phyloP scores from a whole-genome alignment of 495 filamentous ascomycete species.

The Beverwykella pulmonaria region DNA sequence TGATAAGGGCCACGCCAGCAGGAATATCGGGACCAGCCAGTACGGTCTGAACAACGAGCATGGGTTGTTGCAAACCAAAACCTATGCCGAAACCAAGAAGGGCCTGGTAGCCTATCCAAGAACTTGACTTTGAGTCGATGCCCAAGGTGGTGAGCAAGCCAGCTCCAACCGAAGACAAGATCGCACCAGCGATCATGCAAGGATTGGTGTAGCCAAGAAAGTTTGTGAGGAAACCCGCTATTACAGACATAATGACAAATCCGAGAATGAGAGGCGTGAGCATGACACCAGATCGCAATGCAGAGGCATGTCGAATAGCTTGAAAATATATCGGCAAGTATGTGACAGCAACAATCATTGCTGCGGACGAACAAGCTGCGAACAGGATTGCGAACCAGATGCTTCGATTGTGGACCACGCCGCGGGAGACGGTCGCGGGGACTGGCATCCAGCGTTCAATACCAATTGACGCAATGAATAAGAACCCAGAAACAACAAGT shows the following conservation, averaged over 20 bases:
- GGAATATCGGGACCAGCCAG: constrained; percentile 9
- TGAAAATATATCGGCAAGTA: constrained; percentile 33
- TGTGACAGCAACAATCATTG: constrained; percentile 56
- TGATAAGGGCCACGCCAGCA: constrained; percentile 22
- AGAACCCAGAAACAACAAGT: constrained; percentile 69
- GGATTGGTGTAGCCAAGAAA: constrained; percentile 75
- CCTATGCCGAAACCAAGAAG: constrained; percentile 71
- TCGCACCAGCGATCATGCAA: constrained; percentile 63
- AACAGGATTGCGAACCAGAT: constrained; percentile 61
- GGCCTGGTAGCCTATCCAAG: constrained; percentile 80
- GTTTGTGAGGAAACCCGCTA: constrained; percentile 59
- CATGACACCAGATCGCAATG: constrained; percentile 9
- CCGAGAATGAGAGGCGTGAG: constrained; percentile 33
- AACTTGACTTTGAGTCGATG: constrained; percentile 50
- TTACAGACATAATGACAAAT: constrained; percentile 50
- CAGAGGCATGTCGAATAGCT: constrained; percentile 8
- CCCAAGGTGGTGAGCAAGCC: constrained; percentile 70
- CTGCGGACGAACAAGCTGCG: constrained; percentile 59
- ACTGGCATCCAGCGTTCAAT: constrained; percentile 70
- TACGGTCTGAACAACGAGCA: not conserved
- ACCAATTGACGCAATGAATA: constrained; percentile 61
- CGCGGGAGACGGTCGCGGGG: constrained; percentile 73
- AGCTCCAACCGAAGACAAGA: constrained; percentile 66
- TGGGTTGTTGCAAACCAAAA: constrained; percentile 9
- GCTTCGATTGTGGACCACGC: constrained; percentile 69